These are phyloP conservation scores for Umbelopsis sp. DNA, from an alignment of 192 early-diverging fungal genomes.

Conservation along the genomic window DNA sequence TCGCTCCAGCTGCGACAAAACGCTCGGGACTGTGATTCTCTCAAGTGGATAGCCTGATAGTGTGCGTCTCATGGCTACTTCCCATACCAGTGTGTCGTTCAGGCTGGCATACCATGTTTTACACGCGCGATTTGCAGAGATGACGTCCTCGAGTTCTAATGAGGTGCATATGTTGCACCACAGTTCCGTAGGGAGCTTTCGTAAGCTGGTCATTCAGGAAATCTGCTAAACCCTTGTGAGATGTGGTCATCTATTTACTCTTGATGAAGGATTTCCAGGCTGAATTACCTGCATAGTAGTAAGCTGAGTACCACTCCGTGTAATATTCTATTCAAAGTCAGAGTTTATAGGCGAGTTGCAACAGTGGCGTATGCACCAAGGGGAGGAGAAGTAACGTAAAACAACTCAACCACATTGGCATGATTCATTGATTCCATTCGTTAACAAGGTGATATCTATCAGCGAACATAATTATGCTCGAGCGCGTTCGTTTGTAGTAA, in stretches of 20 bases:
- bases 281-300: background rate
- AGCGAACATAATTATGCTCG: too few species aligned
- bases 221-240: slow-evolving; percentile 1
- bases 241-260: slow-evolving; percentile 5
- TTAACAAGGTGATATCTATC: too few species aligned
- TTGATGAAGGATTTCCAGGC: slow-evolving; percentile 3
- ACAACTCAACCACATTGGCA: too few species aligned
- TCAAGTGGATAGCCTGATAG: background rate
- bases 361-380: too few species aligned
- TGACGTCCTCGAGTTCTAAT: background rate
- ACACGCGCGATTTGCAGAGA: background rate
- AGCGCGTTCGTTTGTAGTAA: too few species aligned
- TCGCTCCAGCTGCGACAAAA: background rate
- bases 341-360: too few species aligned
- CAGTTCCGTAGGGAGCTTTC: background rate
- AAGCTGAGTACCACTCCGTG: slow-evolving; percentile 3
- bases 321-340: too few species aligned
- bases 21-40: background rate
- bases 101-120: background rate
- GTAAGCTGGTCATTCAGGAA: background rate
- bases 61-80: background rate
- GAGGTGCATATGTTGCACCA: background rate
- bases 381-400: too few species aligned
- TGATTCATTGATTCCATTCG: too few species aligned
- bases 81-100: background rate